Percentiles rank a stretch among this genome's conserved stretches.
Evolutionary conservation across 2,329 filamentous ascomycete species (phyloP).

Genomic region (Cyphellophora europaea): DNA sequence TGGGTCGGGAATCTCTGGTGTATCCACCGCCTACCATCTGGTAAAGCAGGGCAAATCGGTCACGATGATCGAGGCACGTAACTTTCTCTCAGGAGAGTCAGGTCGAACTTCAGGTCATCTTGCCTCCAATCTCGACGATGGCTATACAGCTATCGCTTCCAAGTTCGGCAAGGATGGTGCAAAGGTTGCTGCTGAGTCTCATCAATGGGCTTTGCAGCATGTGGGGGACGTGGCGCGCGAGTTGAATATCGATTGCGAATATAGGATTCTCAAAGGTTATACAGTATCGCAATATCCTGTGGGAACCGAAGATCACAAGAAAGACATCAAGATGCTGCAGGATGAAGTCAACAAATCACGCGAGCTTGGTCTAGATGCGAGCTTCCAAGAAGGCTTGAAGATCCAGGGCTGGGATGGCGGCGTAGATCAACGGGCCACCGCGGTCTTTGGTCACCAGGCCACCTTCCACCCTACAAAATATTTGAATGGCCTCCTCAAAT

Average conservation of each 20-base stretch:
- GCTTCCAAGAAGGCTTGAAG: conserved; percentile 32
- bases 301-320: conserved; percentile 32
- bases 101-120: conserved; percentile 47
- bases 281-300: conserved; percentile 41
- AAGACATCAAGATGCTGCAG: conserved; percentile 37
- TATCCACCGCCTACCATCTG: conserved; percentile 45
- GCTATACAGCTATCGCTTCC: conserved; percentile 41
- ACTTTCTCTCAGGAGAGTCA: conserved; percentile 34
- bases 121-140: conserved; percentile 45
- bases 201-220: conserved; percentile 43
- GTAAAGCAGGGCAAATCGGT: conserved; percentile 41
- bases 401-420: conserved; percentile 44
- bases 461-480: conserved; percentile 51
- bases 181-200: conserved; percentile 41
- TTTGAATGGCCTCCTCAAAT: conserved; percentile 42
- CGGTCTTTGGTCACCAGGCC: conserved; percentile 39
- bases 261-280: conserved; percentile 40
- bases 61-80: conserved; percentile 43
- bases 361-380: conserved; percentile 33
- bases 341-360: conserved; percentile 37
- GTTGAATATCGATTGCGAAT: conserved; percentile 48
- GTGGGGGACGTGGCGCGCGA: conserved; percentile 41
- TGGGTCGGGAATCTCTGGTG: conserved; percentile 44
- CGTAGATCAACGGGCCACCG: conserved; percentile 42
- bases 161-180: conserved; percentile 45